Conservation (phyloP, 1,139 yeast genomes). For the Zygoascus meyerae region DNA sequence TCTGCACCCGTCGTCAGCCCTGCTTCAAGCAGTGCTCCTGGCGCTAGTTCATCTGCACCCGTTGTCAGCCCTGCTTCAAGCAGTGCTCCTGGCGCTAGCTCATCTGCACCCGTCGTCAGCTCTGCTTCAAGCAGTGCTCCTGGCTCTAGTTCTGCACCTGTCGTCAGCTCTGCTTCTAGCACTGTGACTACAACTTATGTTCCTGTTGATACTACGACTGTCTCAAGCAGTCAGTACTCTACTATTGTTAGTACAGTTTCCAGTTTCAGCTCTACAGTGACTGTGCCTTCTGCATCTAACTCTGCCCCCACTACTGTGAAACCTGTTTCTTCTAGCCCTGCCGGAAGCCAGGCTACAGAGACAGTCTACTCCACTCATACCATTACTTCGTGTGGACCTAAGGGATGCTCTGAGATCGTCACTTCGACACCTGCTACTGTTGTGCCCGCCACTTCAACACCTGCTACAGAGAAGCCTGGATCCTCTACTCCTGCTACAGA, state of each 20-base stretch:
- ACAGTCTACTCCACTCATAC: not conserved
- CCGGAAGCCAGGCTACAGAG: not conserved
- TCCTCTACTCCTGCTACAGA: not conserved
- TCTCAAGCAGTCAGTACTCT: not conserved
- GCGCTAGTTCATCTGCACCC: not conserved
- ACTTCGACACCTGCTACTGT: conserved; percentile 4
- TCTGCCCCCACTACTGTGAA: not conserved
- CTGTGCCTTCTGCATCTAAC: too few species aligned
- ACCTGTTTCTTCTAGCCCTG: not conserved
- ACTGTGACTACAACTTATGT: not conserved
- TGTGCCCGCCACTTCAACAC: not conserved
- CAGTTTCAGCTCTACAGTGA: not conserved
- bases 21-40: not conserved
- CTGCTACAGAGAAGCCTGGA: not conserved
- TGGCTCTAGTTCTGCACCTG: not conserved
- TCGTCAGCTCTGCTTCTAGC: not conserved
- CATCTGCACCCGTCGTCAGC: not conserved
- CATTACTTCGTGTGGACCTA: conserved; percentile 1
- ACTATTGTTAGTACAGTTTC: not conserved
- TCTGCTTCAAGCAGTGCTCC: not conserved
- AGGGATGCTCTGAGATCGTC: not conserved
- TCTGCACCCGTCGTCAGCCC: not conserved
- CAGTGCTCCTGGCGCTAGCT: not conserved
- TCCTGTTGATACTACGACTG: not conserved
- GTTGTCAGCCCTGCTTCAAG: not conserved